phyloP scores from a whole-genome alignment of 2,329 filamentous ascomycete genomes.

The Cercospora berteroae region DNA sequence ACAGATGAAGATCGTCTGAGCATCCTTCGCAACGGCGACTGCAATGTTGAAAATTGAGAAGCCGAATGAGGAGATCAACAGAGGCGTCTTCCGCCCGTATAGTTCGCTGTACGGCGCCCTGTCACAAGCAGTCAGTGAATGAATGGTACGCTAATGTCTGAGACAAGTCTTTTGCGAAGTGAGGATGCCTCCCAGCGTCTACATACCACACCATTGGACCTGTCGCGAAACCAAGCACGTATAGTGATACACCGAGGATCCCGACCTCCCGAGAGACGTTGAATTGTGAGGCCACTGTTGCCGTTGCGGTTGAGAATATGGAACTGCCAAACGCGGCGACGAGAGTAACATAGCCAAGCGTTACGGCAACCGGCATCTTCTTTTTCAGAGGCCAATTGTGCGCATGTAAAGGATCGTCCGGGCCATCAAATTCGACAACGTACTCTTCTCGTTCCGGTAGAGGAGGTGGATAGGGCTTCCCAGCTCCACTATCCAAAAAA shows the following conservation, averaged over 20 bases:
- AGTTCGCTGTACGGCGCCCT: conserved; percentile 49
- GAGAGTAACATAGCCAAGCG: conserved; percentile 71
- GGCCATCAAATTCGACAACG: conserved; percentile 79
- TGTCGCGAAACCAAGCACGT: conserved; percentile 42
- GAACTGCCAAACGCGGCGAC: conserved; percentile 61
- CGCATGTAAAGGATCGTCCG: conserved; percentile 72
- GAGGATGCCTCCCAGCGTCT: too few relatives aligned
- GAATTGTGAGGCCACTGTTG: conserved; percentile 44
- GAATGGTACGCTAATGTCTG: too few relatives aligned
- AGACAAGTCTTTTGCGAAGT: too few relatives aligned
- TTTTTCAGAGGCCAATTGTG: conserved; percentile 82
- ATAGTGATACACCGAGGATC: conserved; percentile 40
- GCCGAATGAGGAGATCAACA: conserved; percentile 37
- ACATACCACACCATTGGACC: conserved; percentile 42
- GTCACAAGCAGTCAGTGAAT: too few relatives aligned
- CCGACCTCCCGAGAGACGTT: conserved; percentile 43
- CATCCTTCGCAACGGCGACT: conserved; percentile 40
- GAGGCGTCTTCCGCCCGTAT: conserved; percentile 35
- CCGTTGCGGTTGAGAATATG: conserved; percentile 43
- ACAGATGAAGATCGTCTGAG: conserved; percentile 41
- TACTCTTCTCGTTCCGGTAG: conserved; percentile 71
- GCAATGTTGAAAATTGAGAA: conserved; percentile 51
- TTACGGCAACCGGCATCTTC: conserved; percentile 65
- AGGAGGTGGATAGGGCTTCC: conserved; percentile 69
- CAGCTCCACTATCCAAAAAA: conserved; percentile 51